These are phyloP conservation scores for Metschnikowia hibisci DNA, from an alignment of 805 yeast species.

Conservation along the genomic window DNA sequence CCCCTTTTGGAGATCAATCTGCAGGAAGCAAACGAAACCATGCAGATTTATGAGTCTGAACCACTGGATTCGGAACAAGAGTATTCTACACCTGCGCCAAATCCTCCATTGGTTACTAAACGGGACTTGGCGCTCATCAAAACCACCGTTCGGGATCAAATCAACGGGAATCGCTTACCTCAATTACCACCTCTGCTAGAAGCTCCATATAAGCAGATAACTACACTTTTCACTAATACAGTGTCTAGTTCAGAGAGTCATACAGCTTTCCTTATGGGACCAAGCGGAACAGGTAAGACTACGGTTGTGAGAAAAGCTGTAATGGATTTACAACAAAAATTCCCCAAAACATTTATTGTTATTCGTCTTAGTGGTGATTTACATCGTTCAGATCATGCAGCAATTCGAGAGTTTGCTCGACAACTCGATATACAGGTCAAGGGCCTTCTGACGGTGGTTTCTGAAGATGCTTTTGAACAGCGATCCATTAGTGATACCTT, in stretches of 20 bases:
- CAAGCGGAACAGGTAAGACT: conserved; percentile 75
- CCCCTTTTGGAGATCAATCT: background rate
- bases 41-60: background rate
- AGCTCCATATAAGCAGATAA: conserved; percentile 47
- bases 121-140: conserved; percentile 10
- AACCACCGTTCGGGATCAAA: conserved; percentile 8
- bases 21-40: background rate
- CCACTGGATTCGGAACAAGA: background rate
- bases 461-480: conserved; percentile 38
- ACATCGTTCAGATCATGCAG: conserved; percentile 71
- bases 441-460: conserved; percentile 14
- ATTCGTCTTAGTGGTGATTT: conserved; percentile 66
- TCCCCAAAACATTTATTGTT: conserved; percentile 51
- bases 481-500: conserved; percentile 59
- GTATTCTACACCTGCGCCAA: background rate
- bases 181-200: conserved; percentile 15
- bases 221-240: conserved; percentile 58
- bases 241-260: conserved; percentile 70
- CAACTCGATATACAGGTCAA: conserved; percentile 56
- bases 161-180: conserved; percentile 12
- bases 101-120: background rate
- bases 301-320: conserved; percentile 58
- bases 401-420: conserved; percentile 79
- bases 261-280: conserved; percentile 77
- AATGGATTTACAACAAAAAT: conserved; percentile 35